A percentile compares a stretch with the other conserved stretches of the same genome.
Evolutionary conservation across 2,329 filamentous ascomycete genomes (phyloP).

Genomic region (Exophiala sp.): DNA sequence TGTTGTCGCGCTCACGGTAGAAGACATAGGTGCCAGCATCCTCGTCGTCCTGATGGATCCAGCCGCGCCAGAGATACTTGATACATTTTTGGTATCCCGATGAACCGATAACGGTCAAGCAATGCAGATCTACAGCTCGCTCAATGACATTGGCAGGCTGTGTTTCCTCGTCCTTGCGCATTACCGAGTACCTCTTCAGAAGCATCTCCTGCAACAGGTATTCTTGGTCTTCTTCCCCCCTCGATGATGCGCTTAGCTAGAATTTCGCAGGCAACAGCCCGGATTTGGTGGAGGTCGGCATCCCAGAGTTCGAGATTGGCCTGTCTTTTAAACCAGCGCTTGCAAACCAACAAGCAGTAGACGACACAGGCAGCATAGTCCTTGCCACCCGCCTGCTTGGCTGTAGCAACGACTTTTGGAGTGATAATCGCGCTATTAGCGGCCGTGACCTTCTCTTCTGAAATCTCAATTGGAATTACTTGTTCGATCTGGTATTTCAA

Average conservation of each 20-base stretch:
- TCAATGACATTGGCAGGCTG: conserved; percentile 82
- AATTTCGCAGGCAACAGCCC: conserved; percentile 79
- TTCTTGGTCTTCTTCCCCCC: conserved; percentile 65
- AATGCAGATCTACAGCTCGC: conserved; percentile 87
- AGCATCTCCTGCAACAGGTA: conserved; percentile 77
- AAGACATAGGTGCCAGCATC: conserved; percentile 85
- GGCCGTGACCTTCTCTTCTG: conserved; percentile 65
- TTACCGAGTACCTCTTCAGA: conserved; percentile 79
- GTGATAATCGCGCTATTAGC: conserved; percentile 86
- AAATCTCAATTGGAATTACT: conserved; percentile 83
- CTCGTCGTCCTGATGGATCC: conserved; percentile 91
- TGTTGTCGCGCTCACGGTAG: conserved; percentile 75
- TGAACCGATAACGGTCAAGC: conserved; percentile 78
- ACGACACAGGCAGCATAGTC: conserved; percentile 75
- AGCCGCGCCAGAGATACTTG: conserved; percentile 85
- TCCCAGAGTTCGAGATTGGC: conserved; percentile 83
- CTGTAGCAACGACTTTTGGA: conserved; percentile 67
- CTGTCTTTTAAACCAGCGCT: conserved; percentile 74
- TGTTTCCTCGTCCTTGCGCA: conserved; percentile 65
- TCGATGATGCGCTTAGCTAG: conserved; percentile 88
- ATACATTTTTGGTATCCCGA: conserved; percentile 97
- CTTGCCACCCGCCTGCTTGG: conserved; percentile 70
- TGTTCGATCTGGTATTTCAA: conserved; percentile 87
- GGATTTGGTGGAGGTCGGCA: conserved; percentile 70
- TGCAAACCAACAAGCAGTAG: conserved; percentile 69